Conservation (phyloP, 1,284 basidiomycete species). For the Phellinidium pouzarii region DNA sequence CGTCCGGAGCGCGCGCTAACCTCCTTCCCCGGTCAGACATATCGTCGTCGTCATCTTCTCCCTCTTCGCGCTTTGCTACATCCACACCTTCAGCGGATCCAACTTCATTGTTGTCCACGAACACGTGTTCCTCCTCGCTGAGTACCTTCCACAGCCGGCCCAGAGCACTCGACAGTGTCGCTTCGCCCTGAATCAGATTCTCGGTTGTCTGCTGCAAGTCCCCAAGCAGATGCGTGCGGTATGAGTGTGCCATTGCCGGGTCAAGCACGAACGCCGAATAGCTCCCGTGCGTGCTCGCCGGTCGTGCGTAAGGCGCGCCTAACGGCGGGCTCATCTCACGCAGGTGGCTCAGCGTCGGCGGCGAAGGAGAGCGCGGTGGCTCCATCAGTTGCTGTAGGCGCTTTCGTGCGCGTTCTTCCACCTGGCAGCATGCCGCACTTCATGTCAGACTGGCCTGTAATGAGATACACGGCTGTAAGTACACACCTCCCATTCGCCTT, state of each 20-base stretch:
- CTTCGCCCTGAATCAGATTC: slow-evolving; percentile 72
- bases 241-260: slow-evolving; percentile 73
- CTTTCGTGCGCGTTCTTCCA: slow-evolving; percentile 73
- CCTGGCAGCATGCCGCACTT: slow-evolving; percentile 33
- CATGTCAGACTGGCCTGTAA: slow-evolving; percentile 12
- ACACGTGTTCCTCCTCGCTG: slow-evolving; percentile 48
- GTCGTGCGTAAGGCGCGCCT: slow-evolving; percentile 60
- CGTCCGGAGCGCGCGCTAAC: slow-evolving; percentile 54
- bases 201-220: slow-evolving; percentile 74
- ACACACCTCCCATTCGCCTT: slow-evolving; percentile 77
- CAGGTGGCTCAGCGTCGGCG: slow-evolving; percentile 36
- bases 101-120: slow-evolving; percentile 21
- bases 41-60: slow-evolving; percentile 44
- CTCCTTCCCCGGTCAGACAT: slow-evolving; percentile 44
- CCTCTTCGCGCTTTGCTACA: slow-evolving; percentile 59
- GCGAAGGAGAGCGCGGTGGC: slow-evolving; percentile 30
- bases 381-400: slow-evolving; percentile 62
- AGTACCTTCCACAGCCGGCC: slow-evolving; percentile 75
- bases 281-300: slow-evolving; percentile 55
- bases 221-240: slow-evolving; percentile 66
- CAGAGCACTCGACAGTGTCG: slow-evolving; percentile 58
- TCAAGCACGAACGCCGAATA: slow-evolving; percentile 81
- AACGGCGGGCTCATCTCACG: slow-evolving; percentile 40
- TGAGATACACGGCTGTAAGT: neutral
- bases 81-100: slow-evolving; percentile 35